Percentiles rank a stretch among this genome's conserved stretches.
Evolutionary conservation across 2,329 filamentous ascomycete genomes (phyloP).

Genomic region (Chaetomiaceae sp.): DNA sequence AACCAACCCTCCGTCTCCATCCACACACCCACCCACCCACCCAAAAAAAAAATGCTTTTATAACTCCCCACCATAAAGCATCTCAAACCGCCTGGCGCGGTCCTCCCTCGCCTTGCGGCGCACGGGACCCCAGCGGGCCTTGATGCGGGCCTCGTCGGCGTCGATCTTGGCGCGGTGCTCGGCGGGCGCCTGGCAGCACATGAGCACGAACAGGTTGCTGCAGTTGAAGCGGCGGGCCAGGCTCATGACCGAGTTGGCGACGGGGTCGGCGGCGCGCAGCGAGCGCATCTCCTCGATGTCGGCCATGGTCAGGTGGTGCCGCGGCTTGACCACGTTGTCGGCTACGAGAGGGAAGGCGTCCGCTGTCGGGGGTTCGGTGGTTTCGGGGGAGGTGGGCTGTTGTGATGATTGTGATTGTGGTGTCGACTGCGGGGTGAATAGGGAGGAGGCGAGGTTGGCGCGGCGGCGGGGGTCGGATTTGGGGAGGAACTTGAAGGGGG

Average conservation of each 20-base stretch:
- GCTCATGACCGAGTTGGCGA: conserved; percentile 48
- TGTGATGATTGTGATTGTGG: conserved; percentile 17
- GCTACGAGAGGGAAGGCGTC: conserved; percentile 19
- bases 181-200: conserved; percentile 47
- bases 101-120: conserved; percentile 52
- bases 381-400: conserved; percentile 8
- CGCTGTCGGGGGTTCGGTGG: conserved; percentile 4
- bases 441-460: conserved; percentile 40
- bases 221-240: conserved; percentile 54
- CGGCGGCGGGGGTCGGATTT: conserved; percentile 49
- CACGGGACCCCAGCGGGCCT: conserved; percentile 54
- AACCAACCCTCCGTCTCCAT: neutral
- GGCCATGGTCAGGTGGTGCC: conserved; percentile 49
- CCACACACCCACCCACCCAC: neutral
- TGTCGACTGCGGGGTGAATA: conserved; percentile 37
- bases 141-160: conserved; percentile 31
- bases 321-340: conserved; percentile 9
- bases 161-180: conserved; percentile 45
- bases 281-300: conserved; percentile 57
- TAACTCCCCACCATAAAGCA: conserved; percentile 50
- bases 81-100: conserved; percentile 45
- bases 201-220: conserved; percentile 52
- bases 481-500: conserved; percentile 63
- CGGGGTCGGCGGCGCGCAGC: conserved; percentile 49
- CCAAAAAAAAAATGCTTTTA: conserved; percentile 27